Evolutionary conservation across 192 early-diverging fungal genomes (phyloP).

Genomic region (Globomyces pollinis-pini): DNA sequence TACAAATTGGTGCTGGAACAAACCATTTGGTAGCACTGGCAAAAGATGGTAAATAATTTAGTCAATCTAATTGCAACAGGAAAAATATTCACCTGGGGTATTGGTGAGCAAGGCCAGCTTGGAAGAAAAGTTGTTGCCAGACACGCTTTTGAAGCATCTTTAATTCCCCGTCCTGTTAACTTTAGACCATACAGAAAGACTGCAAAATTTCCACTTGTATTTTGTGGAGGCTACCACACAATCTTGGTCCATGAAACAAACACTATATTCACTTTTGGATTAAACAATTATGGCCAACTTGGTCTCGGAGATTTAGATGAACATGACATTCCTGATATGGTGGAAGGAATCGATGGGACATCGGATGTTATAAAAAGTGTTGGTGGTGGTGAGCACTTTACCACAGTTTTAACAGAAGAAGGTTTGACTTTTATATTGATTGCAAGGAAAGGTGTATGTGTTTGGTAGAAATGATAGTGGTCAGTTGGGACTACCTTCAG

Average conservation of each 20-base stretch:
- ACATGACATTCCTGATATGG: conserved; percentile 40
- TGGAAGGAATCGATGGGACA: conserved; percentile 42
- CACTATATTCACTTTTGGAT: conserved; percentile 71
- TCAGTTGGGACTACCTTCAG: conserved; percentile 58
- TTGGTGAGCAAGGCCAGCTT: conserved; percentile 80
- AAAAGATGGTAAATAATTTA: conserved; percentile 27
- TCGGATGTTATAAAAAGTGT: conserved; percentile 44
- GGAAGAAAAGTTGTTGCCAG: conserved; percentile 74
- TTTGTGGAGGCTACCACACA: conserved; percentile 75
- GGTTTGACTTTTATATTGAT: conserved; percentile 29
- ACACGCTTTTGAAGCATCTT: conserved; percentile 19
- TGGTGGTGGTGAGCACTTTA: conserved; percentile 82
- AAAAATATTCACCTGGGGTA: conserved; percentile 82
- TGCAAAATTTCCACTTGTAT: conserved; percentile 55
- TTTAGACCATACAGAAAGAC: conserved; percentile 52
- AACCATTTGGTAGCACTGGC: conserved; percentile 80
- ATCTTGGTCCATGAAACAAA: conserved; percentile 66
- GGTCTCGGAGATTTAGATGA: conserved; percentile 49
- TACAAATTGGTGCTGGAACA: conserved; percentile 71
- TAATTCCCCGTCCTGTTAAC: conserved; percentile 43
- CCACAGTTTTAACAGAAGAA: conserved; percentile 64
- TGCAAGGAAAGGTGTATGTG: conserved; percentile 58
- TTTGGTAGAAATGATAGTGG: conserved; percentile 79
- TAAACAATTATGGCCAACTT: conserved; percentile 88
- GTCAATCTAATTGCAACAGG: conserved; percentile 38